Percentiles rank a stretch among this genome's conserved stretches.
phyloP scores from a whole-genome alignment of 2,329 filamentous ascomycete genomes.

The Aspergillus hortae region DNA sequence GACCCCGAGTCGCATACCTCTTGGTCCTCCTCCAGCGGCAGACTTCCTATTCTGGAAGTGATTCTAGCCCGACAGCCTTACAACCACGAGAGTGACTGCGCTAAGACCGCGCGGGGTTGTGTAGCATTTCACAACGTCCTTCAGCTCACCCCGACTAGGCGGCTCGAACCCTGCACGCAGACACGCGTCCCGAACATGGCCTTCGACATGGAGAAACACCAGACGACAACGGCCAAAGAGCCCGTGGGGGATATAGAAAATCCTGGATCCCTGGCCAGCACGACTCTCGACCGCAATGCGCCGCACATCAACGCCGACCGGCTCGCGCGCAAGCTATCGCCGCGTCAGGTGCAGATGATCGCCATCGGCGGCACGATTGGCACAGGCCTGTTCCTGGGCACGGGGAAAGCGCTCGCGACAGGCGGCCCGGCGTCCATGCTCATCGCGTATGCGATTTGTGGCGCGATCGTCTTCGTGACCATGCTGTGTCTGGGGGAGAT shows the following conservation, averaged over 20 bases:
- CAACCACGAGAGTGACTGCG: neutral
- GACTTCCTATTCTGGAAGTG: no score
- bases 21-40: no score
- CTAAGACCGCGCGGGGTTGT: neutral
- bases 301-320: constrained; percentile 40
- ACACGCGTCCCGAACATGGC: constrained; percentile 8
- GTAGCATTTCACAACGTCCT: neutral
- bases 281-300: constrained; percentile 6
- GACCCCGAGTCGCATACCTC: no score
- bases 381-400: constrained; percentile 61
- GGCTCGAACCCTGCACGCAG: no score
- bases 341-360: constrained; percentile 67
- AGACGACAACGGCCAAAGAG: neutral
- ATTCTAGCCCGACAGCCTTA: no score
- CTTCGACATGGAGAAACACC: constrained; percentile 25
- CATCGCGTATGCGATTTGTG: constrained; percentile 56
- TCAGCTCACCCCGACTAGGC: neutral
- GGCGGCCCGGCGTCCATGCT: constrained; percentile 60
- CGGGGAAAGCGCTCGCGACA: constrained; percentile 57
- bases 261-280: constrained; percentile 8
- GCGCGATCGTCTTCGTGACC: constrained; percentile 56
- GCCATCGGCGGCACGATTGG: constrained; percentile 49
- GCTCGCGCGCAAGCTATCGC: constrained; percentile 54
- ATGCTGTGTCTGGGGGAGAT: constrained; percentile 61
- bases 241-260: constrained; percentile 6